Conservation (phyloP, 805 yeast species). For the Brettanomyces anomalus region DNA sequence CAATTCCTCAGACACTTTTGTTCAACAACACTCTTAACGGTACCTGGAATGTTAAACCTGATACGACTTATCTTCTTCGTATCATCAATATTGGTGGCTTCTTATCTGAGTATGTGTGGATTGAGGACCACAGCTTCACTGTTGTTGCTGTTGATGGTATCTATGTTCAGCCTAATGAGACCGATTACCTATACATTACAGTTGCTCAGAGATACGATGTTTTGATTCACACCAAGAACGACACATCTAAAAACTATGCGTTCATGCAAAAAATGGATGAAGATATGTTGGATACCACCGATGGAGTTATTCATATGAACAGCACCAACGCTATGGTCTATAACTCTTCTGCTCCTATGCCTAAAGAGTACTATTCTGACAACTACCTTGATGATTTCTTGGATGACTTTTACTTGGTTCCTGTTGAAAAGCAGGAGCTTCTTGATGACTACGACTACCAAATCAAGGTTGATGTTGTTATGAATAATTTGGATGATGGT, state of each 20-base stretch:
- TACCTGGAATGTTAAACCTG: conserved; percentile 75
- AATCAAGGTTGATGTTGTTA: conserved; percentile 62
- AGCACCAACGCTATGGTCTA: conserved; percentile 67
- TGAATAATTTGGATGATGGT: conserved; percentile 85
- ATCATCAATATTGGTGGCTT: conserved; percentile 85
- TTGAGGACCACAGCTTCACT: conserved; percentile 81
- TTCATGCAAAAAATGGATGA: conserved; percentile 76
- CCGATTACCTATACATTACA: conserved; percentile 67
- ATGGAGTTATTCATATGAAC: conserved; percentile 56
- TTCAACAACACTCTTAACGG: conserved; percentile 74
- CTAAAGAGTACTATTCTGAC: conserved; percentile 38
- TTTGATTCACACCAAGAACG: conserved; percentile 62
- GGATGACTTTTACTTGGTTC: conserved; percentile 75
- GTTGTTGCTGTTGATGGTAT: conserved; percentile 92
- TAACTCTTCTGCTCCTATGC: conserved; percentile 29
- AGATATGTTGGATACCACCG: conserved; percentile 71
- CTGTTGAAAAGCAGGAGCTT: conserved; percentile 45
- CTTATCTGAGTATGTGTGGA: conserved; percentile 78
- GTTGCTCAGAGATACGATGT: conserved; percentile 90
- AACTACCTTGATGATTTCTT: conserved; percentile 37
- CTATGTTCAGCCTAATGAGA: conserved; percentile 64
- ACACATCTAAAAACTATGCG: conserved; percentile 59
- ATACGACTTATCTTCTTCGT: conserved; percentile 75
- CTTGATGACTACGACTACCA: conserved; percentile 61
- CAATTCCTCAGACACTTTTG: conserved; percentile 76